Conservation (phyloP, 257 asterid genomes). For the Ilex asprella region DNA sequence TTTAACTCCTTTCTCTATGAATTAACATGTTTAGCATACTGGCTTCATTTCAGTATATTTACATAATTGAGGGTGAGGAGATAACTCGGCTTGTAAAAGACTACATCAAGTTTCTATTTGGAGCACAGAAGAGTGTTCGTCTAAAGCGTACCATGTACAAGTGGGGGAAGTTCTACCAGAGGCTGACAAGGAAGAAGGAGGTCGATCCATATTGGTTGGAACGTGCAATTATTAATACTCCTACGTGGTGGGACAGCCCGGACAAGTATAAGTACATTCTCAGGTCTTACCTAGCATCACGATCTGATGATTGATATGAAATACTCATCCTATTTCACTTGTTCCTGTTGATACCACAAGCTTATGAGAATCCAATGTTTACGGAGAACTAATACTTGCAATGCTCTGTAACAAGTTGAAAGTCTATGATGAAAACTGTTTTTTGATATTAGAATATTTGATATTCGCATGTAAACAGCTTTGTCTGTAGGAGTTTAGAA, state of each 20-base stretch:
- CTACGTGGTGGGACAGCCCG: constrained; percentile 57
- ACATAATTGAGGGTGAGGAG: constrained; percentile 61
- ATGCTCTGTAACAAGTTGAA: too few relatives aligned
- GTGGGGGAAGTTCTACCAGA: constrained; percentile 30
- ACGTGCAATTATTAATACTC: constrained; percentile 42
- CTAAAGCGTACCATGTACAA: constrained; percentile 31
- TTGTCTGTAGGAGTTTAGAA: too few relatives aligned
- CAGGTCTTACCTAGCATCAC: constrained; percentile 8
- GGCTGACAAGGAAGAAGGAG: constrained; percentile 21
- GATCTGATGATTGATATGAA: constrained; percentile 7
- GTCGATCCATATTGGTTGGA: constrained; percentile 54
- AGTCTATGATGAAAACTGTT: too few relatives aligned
- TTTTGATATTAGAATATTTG: too few relatives aligned
- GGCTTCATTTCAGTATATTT: constrained; percentile 52
- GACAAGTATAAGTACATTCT: constrained; percentile 30
- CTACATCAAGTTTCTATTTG: constrained; percentile 41
- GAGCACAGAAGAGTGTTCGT: constrained; percentile 53
- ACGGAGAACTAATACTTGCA: too few relatives aligned
- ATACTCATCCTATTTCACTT: neutral
- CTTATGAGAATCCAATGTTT: too few relatives aligned
- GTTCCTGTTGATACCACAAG: too few relatives aligned
- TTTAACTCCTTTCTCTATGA: neutral
- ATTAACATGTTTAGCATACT: neutral
- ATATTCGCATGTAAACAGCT: too few relatives aligned
- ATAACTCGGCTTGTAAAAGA: constrained; percentile 41